Evolutionary conservation across 169 alveolate genomes (phyloP), one percentile per base, ranked within the genome.

Genomic region (Theileria orientalis): DNA sequence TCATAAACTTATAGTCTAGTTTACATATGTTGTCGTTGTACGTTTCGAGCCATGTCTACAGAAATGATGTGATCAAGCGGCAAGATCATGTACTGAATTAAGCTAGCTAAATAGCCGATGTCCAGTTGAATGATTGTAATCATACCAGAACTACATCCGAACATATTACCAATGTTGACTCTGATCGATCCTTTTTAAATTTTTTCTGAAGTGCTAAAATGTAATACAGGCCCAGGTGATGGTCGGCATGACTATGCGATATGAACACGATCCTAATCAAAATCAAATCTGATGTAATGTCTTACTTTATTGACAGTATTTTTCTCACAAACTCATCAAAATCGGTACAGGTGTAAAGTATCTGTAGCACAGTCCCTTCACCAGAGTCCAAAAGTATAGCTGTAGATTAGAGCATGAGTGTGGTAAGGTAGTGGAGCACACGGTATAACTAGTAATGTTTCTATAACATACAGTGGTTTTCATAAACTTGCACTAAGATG

Each of bases 221-320:
- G 44, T 84, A 54, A 57, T 75, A 78, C 27, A 92, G 73, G 23
- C 96, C 96, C 76, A 87, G 60, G 59, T 90, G 94, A 54, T 93
- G 96, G 73, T 93, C 96, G 2, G 93, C 96, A 69, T 93, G 96
- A 14, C 91, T 79, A 73, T 93, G 96, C 21, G 96, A 91, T n/a
- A 93, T 86, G 64, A 92, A 90, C 23, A 87, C 69, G 5, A 86
- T 29, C 73, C 95, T 92, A 69, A 40, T 61, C 16, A 57, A 41
- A 8, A 19, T 1, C 23, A 9, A 6, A 16, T 9, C 33, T 19
- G 27, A 29, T 29, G 7, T n/a, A 9, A 29, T 7, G 27, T 7
- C 73, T 56, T 70, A 88, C 93, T 74, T 52, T 33, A 88, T 82
- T 30, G 90, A 70, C 27, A 64, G 41, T 21, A 88, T 49, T 16